Evolutionary conservation across 495 filamentous ascomycete genomes (phyloP).

Genomic region (Penicillium pulvis): DNA sequence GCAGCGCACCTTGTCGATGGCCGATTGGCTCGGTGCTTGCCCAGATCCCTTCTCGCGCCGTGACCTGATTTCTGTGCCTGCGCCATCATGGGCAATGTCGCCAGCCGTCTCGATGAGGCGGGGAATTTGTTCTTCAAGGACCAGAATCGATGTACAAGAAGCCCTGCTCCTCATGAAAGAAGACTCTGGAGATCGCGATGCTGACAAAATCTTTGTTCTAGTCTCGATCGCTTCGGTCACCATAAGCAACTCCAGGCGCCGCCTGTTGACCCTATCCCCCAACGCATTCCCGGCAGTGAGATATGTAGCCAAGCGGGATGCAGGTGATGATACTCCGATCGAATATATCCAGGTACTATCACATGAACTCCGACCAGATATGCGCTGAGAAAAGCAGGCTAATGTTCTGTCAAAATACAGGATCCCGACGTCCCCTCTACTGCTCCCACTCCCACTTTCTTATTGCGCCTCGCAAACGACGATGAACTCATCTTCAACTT

Average conservation of each 20-base stretch:
- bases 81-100: slow-evolving; percentile 84
- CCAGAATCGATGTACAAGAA: slow-evolving; percentile 74
- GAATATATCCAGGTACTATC: slow-evolving; percentile 85
- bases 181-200: neutral
- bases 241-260: slow-evolving; percentile 74
- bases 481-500: slow-evolving; percentile 92
- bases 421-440: slow-evolving; percentile 71
- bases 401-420: slow-evolving; percentile 43
- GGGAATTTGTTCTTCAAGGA: slow-evolving; percentile 82
- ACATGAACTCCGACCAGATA: neutral
- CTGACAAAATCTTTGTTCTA: slow-evolving; percentile 39
- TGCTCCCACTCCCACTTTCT: slow-evolving; percentile 65
- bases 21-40: slow-evolving; percentile 34
- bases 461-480: slow-evolving; percentile 84
- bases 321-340: slow-evolving; percentile 71
- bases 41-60: slow-evolving; percentile 35
- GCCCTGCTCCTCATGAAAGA: neutral
- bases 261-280: slow-evolving; percentile 76
- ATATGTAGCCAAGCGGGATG: slow-evolving; percentile 73
- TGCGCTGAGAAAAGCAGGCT: neutral
- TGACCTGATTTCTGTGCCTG: slow-evolving; percentile 28
- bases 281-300: slow-evolving; percentile 87
- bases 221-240: slow-evolving; percentile 82
- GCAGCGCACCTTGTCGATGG: slow-evolving; percentile 41
- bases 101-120: slow-evolving; percentile 87